phyloP scores from a whole-genome alignment of 352 stramenopile genomes.

The Thraustotheca clavata region DNA sequence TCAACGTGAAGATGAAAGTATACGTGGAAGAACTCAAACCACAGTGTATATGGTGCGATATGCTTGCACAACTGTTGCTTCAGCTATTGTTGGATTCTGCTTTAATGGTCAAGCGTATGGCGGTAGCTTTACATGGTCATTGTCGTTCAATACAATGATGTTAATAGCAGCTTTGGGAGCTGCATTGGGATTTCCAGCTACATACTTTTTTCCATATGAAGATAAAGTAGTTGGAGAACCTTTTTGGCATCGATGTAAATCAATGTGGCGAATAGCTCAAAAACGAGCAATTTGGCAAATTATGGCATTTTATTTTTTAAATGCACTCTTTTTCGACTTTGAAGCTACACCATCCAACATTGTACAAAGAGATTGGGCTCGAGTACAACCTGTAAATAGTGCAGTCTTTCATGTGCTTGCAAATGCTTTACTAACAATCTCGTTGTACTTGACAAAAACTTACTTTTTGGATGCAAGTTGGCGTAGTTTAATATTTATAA shows the following conservation, averaged over 20 bases:
- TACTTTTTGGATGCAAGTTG: conserved; percentile 50
- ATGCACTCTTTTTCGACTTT: conserved; percentile 35
- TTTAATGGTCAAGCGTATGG: conserved; percentile 55
- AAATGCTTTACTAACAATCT: conserved; percentile 41
- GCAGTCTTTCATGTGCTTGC: conserved; percentile 39
- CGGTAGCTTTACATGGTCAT: conserved; percentile 42
- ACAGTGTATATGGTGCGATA: conserved; percentile 30
- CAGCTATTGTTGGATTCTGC: conserved; percentile 37
- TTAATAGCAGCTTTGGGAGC: conserved; percentile 23
- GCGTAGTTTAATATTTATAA: conserved; percentile 32
- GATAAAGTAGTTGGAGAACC: background rate
- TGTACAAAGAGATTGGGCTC: conserved; percentile 54
- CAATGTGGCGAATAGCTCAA: conserved; percentile 32
- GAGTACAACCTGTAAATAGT: conserved; percentile 42
- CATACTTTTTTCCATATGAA: conserved; percentile 30
- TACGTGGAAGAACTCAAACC: conserved; percentile 40
- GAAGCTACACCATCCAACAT: conserved; percentile 34
- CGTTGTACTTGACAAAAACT: conserved; percentile 43
- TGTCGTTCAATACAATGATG: conserved; percentile 42
- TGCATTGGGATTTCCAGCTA: conserved; percentile 26
- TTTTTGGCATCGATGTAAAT: background rate
- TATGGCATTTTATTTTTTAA: conserved; percentile 53
- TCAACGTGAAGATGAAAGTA: conserved; percentile 36
- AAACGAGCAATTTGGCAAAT: conserved; percentile 68
- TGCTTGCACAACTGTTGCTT: conserved; percentile 33